Base-by-base conservation (phyloP, 2,329 filamentous ascomycete species). In the Botrytis porri region DNA sequence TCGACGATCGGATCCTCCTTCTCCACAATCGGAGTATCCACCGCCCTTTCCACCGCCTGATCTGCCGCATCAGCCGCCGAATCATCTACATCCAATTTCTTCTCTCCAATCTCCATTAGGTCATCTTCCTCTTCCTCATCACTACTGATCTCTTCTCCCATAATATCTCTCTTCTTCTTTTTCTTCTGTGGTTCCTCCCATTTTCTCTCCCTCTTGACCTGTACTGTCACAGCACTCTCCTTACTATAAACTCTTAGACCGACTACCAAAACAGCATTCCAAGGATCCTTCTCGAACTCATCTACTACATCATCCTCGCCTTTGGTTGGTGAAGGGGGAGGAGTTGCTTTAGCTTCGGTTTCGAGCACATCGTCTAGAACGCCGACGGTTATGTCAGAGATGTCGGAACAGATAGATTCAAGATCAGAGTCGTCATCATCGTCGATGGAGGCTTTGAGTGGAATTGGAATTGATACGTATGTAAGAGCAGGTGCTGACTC, bases 231-330 rank as follows among this genome's bases (percentile, higher is more conserved):
- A 16, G 73, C 80, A 0, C 79, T 76, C 0, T 81, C 83, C 77
- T 87, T 87, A 78, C 86, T 85, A 79, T 90, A 91, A 9, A 91
- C 86, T 7, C 88, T 85, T 69, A 91, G 82, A 0, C 89, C 88
- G 0, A 91, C 85, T 29, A 90, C 86, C 70, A 85, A 87, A 63
- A 90, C 85, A 6, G 89, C 88, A 78, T 90, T 90, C 89, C 89
- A 91, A 1, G 88, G 86, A 37, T 88, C 85, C 37, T 84, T 82
- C 75, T 88, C 85, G 66, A 86, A 86, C 72, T 89, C 87, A 75
- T 88, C 87, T 16, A 84, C 84, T 32, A 87, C 85, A 54, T 87
- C 86, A 3, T 83, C 81, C 10, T 83, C 82, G 1, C 12, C 74
- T 32, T 51, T 45, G 32, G 18, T 65, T 45, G n/a, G 43, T 60